Base-by-base conservation (phyloP, 1,284 basidiomycete species). In the Prillingera fragicola region DNA sequence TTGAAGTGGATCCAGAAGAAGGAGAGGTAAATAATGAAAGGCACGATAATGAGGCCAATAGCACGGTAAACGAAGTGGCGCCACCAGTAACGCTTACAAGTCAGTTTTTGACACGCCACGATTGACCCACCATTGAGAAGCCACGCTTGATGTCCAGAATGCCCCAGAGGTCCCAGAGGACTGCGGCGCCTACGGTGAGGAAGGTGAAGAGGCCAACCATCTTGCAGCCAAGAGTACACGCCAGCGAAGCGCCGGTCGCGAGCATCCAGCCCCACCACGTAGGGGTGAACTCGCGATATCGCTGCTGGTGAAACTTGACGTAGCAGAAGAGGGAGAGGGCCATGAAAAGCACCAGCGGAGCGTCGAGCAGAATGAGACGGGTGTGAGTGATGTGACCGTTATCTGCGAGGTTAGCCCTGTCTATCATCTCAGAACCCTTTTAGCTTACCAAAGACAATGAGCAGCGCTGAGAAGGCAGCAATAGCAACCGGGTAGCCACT, bases 1-100 rank as follows among this genome's bases (percentile, higher is more conserved):
- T 84, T 78, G 63, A 99, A 96, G 70, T 98, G 95, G 18, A 95
- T 75, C 75, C 86, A 98, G 78, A 99, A 98, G 79, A 95, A 91
- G 18, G 85, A 85, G 12, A 98, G 79, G 70, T 99, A 99, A 52
- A 98, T 78, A 48, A 86, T 73, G 54, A 92, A 80, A 5, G 95
- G 95, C 15, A 95, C 73, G 32, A 87, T 59, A 51, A 98, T 95
- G 37, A 99, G 77, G n/a, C 86, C 88, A 50, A 87, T 57, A 12
- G 83, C 83, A 32, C 95, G 80, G 17, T 94, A 91, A 33, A 76
- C 70, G 69, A 98, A 96, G 69, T 98, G 95, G 46, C 79, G 82
- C 72, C 79, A 82, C 67, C 98, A 89, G 69, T 88, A 82, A 55
- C 90, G 83, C 92, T 95, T 52, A 4, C 18, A 35, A 37, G 36